Percentiles rank a stretch among this genome's conserved stretches.
These are phyloP conservation scores for Fusarium verrucosum DNA, from an alignment of 2,329 filamentous ascomycete species.

Conservation along the genomic window DNA sequence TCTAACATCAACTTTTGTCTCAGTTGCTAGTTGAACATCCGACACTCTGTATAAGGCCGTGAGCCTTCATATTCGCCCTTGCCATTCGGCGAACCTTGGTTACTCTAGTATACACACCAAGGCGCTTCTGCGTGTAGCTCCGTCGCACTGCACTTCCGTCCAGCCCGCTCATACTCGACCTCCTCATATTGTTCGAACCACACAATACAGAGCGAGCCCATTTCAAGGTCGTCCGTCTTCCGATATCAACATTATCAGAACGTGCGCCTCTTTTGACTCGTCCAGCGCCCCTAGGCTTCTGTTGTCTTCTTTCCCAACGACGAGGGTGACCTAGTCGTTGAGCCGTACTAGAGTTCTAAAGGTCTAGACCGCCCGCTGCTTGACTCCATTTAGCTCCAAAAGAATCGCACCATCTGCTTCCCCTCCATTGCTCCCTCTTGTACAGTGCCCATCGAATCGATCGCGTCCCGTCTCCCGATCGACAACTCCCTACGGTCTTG, in stretches of 20 bases:
- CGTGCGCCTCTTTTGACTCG: slow-evolving; percentile 6
- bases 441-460: slow-evolving; percentile 41
- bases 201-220: background rate
- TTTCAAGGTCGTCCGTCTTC: background rate
- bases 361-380: slow-evolving; percentile 42
- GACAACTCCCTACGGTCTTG: slow-evolving; percentile 26
- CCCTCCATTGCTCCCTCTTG: slow-evolving; percentile 39
- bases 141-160: background rate
- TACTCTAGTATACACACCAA: background rate
- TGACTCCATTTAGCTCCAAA: slow-evolving; percentile 41
- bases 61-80: background rate
- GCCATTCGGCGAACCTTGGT: background rate
- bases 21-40: slow-evolving; percentile 9
- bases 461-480: slow-evolving; percentile 40
- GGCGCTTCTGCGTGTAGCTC: slow-evolving; percentile 13
- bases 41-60: background rate
- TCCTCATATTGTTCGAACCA: slow-evolving; percentile 8
- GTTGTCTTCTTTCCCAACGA: slow-evolving; percentile 22
- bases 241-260: slow-evolving; percentile 12
- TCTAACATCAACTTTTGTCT: slow-evolving; percentile 14
- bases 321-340: slow-evolving; percentile 26
- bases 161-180: background rate
- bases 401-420: slow-evolving; percentile 43
- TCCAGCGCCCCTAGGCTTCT: slow-evolving; percentile 10
- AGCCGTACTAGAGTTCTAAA: slow-evolving; percentile 23